A percentile compares a stretch with the other conserved stretches of the same genome.
These are phyloP conservation scores for Hygrophoropsis aurantiaca DNA, from an alignment of 768 basidiomycete genomes.

Conservation along the genomic window DNA sequence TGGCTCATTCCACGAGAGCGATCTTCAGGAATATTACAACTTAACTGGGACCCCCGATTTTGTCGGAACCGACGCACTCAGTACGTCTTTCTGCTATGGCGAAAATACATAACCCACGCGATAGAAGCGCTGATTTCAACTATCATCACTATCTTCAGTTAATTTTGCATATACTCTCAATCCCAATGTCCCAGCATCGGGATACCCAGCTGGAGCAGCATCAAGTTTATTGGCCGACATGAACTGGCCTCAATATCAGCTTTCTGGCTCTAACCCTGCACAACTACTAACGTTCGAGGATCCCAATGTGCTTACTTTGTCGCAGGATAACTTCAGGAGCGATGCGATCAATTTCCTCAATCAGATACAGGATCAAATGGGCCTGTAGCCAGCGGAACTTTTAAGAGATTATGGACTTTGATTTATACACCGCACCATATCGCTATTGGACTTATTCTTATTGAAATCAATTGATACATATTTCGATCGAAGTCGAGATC, in stretches of 20 bases:
- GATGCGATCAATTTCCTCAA: conserved; percentile 6
- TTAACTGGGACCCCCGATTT: conserved; percentile 10
- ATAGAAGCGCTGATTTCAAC: too few relatives aligned
- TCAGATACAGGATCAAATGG: conserved; percentile 9
- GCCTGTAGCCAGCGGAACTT: not conserved
- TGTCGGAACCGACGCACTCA: conserved; percentile 12
- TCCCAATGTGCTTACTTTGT: conserved; percentile 10
- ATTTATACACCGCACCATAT: too few relatives aligned
- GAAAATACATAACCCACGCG: too few relatives aligned
- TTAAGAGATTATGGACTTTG: too few relatives aligned
- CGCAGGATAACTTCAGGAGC: conserved; percentile 7
- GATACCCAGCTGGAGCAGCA: conserved; percentile 10
- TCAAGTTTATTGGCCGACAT: conserved; percentile 6
- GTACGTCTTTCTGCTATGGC: conserved; percentile 3
- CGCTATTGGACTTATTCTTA: too few relatives aligned
- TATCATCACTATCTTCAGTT: conserved; percentile 4
- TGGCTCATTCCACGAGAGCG: conserved; percentile 18
- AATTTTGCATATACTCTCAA: conserved; percentile 17
- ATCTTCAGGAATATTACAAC: conserved; percentile 14
- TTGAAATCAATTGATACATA: too few relatives aligned
- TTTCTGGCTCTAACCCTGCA: not conserved
- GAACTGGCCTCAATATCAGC: conserved; percentile 7
- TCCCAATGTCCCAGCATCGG: conserved; percentile 2
- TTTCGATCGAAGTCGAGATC: too few relatives aligned
- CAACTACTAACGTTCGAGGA: conserved; percentile 9